A percentile compares a stretch with the other conserved stretches of the same genome.
Evolutionary conservation across 1,139 yeast species (phyloP).

Genomic region (Hemisphaericaspora subhashii): DNA sequence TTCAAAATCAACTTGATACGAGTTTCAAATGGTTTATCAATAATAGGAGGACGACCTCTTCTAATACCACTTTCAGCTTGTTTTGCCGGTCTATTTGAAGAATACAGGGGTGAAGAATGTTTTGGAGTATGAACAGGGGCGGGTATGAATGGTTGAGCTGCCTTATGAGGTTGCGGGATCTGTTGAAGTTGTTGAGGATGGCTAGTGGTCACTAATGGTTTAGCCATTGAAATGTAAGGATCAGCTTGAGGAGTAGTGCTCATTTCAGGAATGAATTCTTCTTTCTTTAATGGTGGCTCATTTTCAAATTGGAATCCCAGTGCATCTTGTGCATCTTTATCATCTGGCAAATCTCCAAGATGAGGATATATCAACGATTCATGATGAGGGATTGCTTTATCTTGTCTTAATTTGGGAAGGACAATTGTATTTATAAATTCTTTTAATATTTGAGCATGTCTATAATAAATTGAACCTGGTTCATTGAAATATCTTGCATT

Average conservation of each 20-base stretch:
- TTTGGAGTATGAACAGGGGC: constrained; percentile 5
- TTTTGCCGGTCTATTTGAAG: constrained; percentile 9
- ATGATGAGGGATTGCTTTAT: constrained; percentile 41
- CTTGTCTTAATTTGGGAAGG: constrained; percentile 53
- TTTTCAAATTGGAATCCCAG: constrained; percentile 8
- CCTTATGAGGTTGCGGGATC: background rate
- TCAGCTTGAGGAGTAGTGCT: constrained; percentile 13
- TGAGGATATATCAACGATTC: constrained; percentile 60
- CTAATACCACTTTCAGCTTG: constrained; percentile 59
- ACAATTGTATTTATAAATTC: constrained; percentile 53
- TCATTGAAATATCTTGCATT: constrained; percentile 85
- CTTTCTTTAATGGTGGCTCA: constrained; percentile 8
- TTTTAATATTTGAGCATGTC: constrained; percentile 72
- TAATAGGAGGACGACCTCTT: constrained; percentile 94
- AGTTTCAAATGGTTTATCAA: constrained; percentile 91
- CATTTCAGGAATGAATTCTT: constrained; percentile 13
- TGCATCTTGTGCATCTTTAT: constrained; percentile 24
- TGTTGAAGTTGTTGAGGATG: constrained; percentile 4
- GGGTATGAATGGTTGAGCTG: background rate
- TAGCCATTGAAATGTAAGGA: constrained; percentile 9
- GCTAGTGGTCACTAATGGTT: constrained; percentile 12
- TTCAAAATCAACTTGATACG: constrained; percentile 85
- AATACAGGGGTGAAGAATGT: constrained; percentile 6
- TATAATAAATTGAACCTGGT: constrained; percentile 63
- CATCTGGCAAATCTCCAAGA: constrained; percentile 72